Conservation (phyloP, 2,329 filamentous ascomycete species). For the Fusarium verrucosum region DNA sequence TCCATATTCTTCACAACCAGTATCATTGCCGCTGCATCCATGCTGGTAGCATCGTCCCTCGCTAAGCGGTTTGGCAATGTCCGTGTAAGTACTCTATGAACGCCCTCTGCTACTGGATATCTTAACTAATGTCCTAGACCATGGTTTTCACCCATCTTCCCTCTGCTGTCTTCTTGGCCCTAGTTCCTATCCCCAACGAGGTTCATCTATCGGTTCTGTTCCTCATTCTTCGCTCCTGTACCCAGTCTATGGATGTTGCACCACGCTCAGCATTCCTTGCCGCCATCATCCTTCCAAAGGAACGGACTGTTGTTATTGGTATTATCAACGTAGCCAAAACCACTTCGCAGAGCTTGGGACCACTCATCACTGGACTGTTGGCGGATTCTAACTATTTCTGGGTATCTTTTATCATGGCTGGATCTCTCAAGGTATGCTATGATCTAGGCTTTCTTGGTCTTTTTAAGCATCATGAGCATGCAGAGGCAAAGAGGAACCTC, state of each 20-base stretch:
- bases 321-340: conserved; percentile 76
- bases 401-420: conserved; percentile 70
- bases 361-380: conserved; percentile 70
- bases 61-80: conserved; percentile 69
- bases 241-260: conserved; percentile 75
- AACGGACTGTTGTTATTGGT: conserved; percentile 78
- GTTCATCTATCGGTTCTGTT: conserved; percentile 66
- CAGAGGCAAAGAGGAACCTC: background rate
- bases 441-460: conserved; percentile 64
- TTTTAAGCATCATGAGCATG: conserved; percentile 36
- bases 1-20: conserved; percentile 64
- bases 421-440: conserved; percentile 68
- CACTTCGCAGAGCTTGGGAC: conserved; percentile 67
- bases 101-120: background rate
- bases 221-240: conserved; percentile 68
- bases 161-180: conserved; percentile 69
- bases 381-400: conserved; percentile 66
- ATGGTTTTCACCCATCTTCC: conserved; percentile 82
- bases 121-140: conserved; percentile 55
- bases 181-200: conserved; percentile 67
- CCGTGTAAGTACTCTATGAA: conserved; percentile 58
- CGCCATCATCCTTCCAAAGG: conserved; percentile 68
- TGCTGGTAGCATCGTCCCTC: conserved; percentile 63
- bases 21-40: conserved; percentile 61
- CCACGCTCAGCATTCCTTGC: conserved; percentile 76